Conservation (phyloP, 2,329 filamentous ascomycete species). For the Aspergillus sp. region DNA sequence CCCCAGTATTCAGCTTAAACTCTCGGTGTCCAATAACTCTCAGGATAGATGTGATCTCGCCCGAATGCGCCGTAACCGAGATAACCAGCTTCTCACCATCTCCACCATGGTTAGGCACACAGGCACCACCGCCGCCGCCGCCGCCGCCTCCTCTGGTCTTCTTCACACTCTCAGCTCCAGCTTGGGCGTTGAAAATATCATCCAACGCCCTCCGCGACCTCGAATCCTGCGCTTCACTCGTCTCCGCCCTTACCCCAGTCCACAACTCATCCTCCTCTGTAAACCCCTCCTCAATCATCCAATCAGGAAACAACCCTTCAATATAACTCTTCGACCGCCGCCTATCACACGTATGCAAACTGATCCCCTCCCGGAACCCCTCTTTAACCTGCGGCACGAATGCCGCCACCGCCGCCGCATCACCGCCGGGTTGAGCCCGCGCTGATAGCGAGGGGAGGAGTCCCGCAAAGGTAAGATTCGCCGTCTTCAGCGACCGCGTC, state of each 20-base stretch:
- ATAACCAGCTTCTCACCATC: conserved; percentile 45
- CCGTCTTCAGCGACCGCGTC: conserved; percentile 57
- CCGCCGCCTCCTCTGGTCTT: background rate
- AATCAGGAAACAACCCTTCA: conserved; percentile 48
- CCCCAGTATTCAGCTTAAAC: conserved; percentile 50
- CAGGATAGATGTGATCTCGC: conserved; percentile 56
- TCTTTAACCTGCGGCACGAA: conserved; percentile 59
- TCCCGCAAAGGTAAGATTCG: conserved; percentile 52
- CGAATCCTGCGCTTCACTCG: conserved; percentile 47
- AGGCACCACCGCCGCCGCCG: background rate
- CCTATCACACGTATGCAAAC: conserved; percentile 61
- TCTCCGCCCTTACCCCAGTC: conserved; percentile 51
- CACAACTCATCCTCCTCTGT: conserved; percentile 55
- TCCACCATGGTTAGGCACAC: background rate
- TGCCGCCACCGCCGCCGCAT: conserved; percentile 29
- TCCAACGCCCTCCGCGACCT: conserved; percentile 49
- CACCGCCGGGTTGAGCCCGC: conserved; percentile 46
- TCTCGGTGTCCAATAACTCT: conserved; percentile 43
- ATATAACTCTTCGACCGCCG: conserved; percentile 52
- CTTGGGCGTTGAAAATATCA: conserved; percentile 45
- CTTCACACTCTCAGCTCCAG: conserved; percentile 9
- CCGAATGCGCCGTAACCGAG: conserved; percentile 58
- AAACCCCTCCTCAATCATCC: conserved; percentile 54
- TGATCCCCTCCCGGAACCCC: conserved; percentile 57
- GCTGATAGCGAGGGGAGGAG: conserved; percentile 27